Evolutionary conservation across 2,329 filamentous ascomycete genomes (phyloP).

Genomic region (Pseudocercospora fijiensis): DNA sequence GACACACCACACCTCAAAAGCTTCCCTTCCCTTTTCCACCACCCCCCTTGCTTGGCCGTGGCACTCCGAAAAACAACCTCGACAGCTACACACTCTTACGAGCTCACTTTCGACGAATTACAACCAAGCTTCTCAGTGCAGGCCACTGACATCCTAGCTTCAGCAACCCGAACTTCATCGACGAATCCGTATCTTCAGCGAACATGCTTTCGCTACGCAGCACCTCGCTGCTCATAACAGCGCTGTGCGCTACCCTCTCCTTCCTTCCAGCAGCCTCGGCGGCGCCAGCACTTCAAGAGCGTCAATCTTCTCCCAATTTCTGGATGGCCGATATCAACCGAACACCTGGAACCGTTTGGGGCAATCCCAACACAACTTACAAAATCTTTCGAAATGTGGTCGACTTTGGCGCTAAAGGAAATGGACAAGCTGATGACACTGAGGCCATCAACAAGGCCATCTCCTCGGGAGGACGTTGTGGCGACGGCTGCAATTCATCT

Average conservation of each 20-base stretch:
- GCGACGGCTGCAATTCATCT: conserved; percentile 74
- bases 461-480: conserved; percentile 63
- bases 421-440: conserved; percentile 77
- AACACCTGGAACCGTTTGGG: conserved; percentile 63
- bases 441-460: conserved; percentile 84
- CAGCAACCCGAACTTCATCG: conserved; percentile 1
- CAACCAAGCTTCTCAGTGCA: conserved; percentile 22
- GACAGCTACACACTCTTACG: background rate
- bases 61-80: conserved; percentile 4
- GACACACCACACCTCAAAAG: background rate
- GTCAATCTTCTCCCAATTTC: conserved; percentile 18
- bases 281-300: conserved; percentile 20
- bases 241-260: conserved; percentile 33
- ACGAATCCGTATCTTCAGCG: background rate
- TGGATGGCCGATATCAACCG: conserved; percentile 30
- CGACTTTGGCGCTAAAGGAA: conserved; percentile 48
- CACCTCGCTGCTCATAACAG: conserved; percentile 31
- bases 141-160: conserved; percentile 24
- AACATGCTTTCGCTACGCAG: conserved; percentile 32
- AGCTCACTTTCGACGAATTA: background rate
- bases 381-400: conserved; percentile 57
- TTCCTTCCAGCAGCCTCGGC: conserved; percentile 20
- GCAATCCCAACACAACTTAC: conserved; percentile 58
- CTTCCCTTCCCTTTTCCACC: conserved; percentile 2
- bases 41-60: background rate